phyloP scores from a whole-genome alignment of 2,329 filamentous ascomycete genomes.

The Huntiella abstrusa region DNA sequence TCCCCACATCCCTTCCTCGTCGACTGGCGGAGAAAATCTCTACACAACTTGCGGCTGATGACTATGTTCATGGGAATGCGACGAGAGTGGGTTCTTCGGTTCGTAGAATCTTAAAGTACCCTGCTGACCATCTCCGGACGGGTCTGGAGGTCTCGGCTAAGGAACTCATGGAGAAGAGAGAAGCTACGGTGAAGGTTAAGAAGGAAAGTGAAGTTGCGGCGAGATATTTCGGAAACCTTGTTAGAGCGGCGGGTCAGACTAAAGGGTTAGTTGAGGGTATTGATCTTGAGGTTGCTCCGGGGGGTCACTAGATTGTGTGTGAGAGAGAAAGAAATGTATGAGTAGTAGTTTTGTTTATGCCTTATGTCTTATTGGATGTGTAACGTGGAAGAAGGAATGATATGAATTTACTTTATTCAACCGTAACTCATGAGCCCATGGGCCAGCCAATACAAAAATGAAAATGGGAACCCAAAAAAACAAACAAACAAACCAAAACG shows the following conservation, averaged over 20 bases:
- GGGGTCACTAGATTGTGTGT: conserved; percentile 13
- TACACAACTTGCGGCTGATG: conserved; percentile 57
- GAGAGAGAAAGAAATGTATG: neutral
- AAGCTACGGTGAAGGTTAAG: conserved; percentile 67
- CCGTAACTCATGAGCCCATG: neutral
- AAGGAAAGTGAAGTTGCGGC: conserved; percentile 68
- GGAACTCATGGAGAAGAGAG: conserved; percentile 56
- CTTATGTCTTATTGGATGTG: neutral
- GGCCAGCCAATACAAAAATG: neutral
- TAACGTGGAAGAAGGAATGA: neutral
- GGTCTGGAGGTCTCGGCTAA: conserved; percentile 73
- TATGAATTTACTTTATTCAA: neutral
- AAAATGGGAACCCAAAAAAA: neutral
- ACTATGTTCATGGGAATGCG: conserved; percentile 85
- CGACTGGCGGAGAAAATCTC: conserved; percentile 75
- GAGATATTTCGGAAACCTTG: conserved; percentile 80
- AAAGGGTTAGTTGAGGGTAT: conserved; percentile 30
- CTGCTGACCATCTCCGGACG: conserved; percentile 69
- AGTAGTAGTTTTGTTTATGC: neutral
- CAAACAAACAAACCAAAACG: neutral
- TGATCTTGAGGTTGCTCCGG: conserved; percentile 35
- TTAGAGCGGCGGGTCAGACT: conserved; percentile 42
- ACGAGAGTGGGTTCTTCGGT: conserved; percentile 69
- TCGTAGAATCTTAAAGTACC: conserved; percentile 71
- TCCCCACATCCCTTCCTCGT: conserved; percentile 73